phyloP scores from a whole-genome alignment of 2,329 filamentous ascomycete genomes.

The Exophiala xenobiotica region DNA sequence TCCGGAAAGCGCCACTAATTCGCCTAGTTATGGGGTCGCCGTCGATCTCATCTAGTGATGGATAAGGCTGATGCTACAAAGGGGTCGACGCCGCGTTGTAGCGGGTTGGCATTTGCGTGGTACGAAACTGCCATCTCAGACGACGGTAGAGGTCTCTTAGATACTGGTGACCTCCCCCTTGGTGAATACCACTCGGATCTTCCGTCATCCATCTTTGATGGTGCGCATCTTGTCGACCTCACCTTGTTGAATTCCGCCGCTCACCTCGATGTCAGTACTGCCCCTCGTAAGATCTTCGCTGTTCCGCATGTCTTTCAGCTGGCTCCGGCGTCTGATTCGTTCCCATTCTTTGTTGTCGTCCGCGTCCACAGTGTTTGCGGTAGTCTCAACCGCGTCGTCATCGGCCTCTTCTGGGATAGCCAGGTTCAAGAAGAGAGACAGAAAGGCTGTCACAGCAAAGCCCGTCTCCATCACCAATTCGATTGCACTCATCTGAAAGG shows the following conservation, averaged over 20 bases:
- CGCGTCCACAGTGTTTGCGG: constrained; percentile 23
- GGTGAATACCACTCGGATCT: too few relatives aligned
- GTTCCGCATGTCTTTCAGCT: constrained; percentile 9
- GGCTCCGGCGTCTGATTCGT: constrained; percentile 16
- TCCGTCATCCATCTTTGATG: constrained; percentile 1
- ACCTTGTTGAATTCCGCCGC: background rate
- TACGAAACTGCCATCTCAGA: too few relatives aligned
- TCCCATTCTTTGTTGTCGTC: constrained; percentile 26
- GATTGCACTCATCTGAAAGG: constrained; percentile 44
- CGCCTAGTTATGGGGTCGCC: background rate
- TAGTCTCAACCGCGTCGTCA: constrained; percentile 25
- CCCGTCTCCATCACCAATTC: constrained; percentile 67
- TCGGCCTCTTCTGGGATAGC: constrained; percentile 73
- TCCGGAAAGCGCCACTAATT: too few relatives aligned
- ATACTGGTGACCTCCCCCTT: too few relatives aligned
- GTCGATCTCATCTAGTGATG: background rate
- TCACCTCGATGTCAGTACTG: constrained; percentile 7
- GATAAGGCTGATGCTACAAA: background rate
- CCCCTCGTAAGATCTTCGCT: constrained; percentile 9
- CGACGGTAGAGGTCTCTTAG: too few relatives aligned
- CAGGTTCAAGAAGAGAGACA: constrained; percentile 71
- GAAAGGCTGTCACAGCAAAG: constrained; percentile 33
- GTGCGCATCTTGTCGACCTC: constrained; percentile 1
- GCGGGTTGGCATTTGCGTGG: too few relatives aligned
- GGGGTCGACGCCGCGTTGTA: background rate